Base-by-base conservation (phyloP, 2,329 filamentous ascomycete genomes). In the Karstenula rhodostoma region DNA sequence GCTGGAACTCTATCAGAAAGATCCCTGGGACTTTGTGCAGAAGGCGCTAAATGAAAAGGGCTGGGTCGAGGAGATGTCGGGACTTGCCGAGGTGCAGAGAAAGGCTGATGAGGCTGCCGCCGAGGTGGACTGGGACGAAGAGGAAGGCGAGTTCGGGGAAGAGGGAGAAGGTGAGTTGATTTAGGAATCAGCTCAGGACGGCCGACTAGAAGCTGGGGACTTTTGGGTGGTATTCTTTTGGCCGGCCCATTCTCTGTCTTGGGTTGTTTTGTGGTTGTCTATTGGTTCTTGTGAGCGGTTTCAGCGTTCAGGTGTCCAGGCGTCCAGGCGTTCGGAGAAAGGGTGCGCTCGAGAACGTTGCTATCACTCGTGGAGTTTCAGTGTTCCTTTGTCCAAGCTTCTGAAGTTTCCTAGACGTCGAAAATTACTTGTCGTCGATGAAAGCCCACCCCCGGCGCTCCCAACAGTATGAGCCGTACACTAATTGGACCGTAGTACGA, bases 11-110 rank as follows among this genome's bases (percentile, higher is more conserved):
- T 95, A 94, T 73, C 83, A 86, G 48, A 75, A 78, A 2, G 85
- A 89, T 48, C 89, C 89, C 0, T 96, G 92, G 91, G 86, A 82
- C 0, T 96, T 96, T 74, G 87, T 95, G 35, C 89, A 89, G 80
- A 84, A 84, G 59, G 92, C 92, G 0, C 78, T 95, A 15, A 86
- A 88, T 61, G 90, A 94, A 76, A 88, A 88, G 71, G 89, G 92
- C 1, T 95, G 90, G 72, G 90, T 96, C 0, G 87, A 90, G 32
- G 91, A 94, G 74, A 81, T 94, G 35, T 91, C 88, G 35, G 90
- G 90, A 0, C 74, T 93, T 46, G 88, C 89, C 0, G 90, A 93
- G 74, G 88, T 93, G 59, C 82, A 85, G 69, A 71, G 82, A 54
- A 65, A 70, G 46, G 82, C 82, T 1, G 83, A 84, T 54, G 82